phyloP scores from a whole-genome alignment of 1,284 basidiomycete species.

The Moesziomyces aphidis region DNA sequence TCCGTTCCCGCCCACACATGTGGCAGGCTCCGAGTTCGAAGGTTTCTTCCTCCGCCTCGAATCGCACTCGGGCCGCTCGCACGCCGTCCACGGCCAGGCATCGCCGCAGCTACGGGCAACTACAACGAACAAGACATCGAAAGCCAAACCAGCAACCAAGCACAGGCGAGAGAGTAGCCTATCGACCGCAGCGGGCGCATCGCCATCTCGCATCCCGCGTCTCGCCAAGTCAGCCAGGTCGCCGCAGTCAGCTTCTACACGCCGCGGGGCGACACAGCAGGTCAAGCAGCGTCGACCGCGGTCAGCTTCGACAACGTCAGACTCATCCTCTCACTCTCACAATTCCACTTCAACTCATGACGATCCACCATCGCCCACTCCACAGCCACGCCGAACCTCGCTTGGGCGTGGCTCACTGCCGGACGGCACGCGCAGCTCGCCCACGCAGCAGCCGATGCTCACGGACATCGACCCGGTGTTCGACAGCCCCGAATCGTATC shows the following conservation, averaged over 20 bases:
- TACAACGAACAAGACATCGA: not conserved
- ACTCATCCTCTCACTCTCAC: not conserved
- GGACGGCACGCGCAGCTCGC: not conserved
- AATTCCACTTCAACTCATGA: not conserved
- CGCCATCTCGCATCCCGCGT: conserved; percentile 29
- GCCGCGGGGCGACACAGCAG: no score
- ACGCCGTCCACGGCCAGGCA: not conserved
- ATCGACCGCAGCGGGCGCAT: not conserved
- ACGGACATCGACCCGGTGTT: conserved; percentile 24
- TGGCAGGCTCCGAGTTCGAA: conserved; percentile 45
- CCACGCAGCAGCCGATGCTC: conserved; percentile 9
- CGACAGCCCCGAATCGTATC: conserved; percentile 25
- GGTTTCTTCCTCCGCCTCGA: conserved; percentile 44
- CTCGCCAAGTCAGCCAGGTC: not conserved
- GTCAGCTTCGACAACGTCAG: conserved; percentile 6
- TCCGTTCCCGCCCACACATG: conserved; percentile 43
- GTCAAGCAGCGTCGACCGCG: conserved; percentile 1
- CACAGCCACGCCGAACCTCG: conserved; percentile 4
- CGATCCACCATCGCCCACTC: conserved; percentile 11
- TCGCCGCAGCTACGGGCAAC: not conserved
- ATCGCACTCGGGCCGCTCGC: conserved; percentile 36
- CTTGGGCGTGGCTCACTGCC: not conserved
- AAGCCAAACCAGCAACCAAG: not conserved
- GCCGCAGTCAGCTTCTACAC: not conserved
- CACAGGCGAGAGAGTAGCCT: not conserved